Evolutionary conservation across 176 grass and related monocot genomes (phyloP), one percentile per base, ranked within the genome.

Genomic region (Carex pumila): DNA sequence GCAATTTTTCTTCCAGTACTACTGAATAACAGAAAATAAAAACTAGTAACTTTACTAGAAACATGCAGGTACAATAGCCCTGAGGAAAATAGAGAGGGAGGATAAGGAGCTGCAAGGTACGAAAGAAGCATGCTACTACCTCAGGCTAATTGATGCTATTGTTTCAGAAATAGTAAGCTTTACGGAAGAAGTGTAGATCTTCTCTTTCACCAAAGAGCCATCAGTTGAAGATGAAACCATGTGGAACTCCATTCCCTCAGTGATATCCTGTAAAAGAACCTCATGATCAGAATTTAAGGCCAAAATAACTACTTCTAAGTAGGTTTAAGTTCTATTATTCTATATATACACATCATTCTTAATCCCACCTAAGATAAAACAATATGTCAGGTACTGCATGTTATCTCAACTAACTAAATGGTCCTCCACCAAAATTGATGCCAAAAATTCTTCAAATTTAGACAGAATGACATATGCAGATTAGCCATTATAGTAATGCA

Each of bases 171-270:
- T 32, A 70, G 74, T 84, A 58, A 98, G 54, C 76, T 83, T 93
- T 66, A 97, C 85, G 50, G 74, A 85, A 78, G 88, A 84, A 72
- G 86, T 93, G 85, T 87, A 93, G 79, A 85, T 83, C 68, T 87
- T 90, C 73, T 87, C 89, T 84, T 89, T 93, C 52, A 86, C 79
- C 76, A 73, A 83, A 91, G 41, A 81, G 87, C 90, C 89, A 75
- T 87, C 87, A 86, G 58, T 87, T 78, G 66, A 69, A 84, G 89
- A 90, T 79, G 92, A 87, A 86, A 88, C 85, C 34, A 89, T 90
- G 86, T 91, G 91, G 91, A 98, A 98, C 86, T 98, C 95, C 21
- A 88, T 93, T 89, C 90, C 95, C 82, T 98, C 92, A 55, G 92
- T 94, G 82, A 98, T 93, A 89, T 98, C 92, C 95, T 98, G 87